A percentile compares a stretch with the other conserved stretches of the same genome.
phyloP scores from a whole-genome alignment of 129 eudicot species.

The Arctium minus region DNA sequence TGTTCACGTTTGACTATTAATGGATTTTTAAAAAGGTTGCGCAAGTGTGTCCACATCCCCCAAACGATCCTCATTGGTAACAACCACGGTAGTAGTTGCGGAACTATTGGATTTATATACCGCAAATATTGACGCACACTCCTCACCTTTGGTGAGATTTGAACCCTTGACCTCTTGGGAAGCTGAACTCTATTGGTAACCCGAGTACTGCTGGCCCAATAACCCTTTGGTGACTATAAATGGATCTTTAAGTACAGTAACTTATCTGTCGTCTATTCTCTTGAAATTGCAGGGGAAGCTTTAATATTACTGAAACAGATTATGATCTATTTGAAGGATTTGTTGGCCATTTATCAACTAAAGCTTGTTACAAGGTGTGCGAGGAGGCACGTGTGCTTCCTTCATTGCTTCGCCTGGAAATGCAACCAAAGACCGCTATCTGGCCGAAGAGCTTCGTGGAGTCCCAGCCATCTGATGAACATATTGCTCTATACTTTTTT shows the following conservation, averaged over 20 bases:
- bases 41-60: not conserved
- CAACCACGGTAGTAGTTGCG: not conserved
- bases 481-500: constrained; percentile 63
- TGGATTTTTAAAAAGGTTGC: not conserved
- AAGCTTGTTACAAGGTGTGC: constrained; percentile 44
- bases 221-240: not conserved
- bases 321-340: constrained; percentile 41
- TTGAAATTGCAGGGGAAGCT: constrained; percentile 53
- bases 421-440: constrained; percentile 41
- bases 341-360: constrained; percentile 56
- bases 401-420: constrained; percentile 40
- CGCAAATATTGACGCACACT: not conserved
- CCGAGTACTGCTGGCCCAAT: not conserved
- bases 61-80: not conserved
- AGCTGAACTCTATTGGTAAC: too few relatives aligned
- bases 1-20: not conserved
- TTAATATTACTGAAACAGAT: constrained; percentile 30
- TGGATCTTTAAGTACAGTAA: not conserved
- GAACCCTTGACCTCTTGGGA: too few relatives aligned
- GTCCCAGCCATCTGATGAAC: constrained; percentile 38
- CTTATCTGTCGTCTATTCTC: not conserved
- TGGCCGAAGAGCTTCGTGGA: constrained; percentile 62
- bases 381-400: constrained; percentile 49
- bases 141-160: not conserved
- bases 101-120: not conserved